Evolutionary conservation across 2,329 filamentous ascomycete species (phyloP).

Genomic region (Myrmaecium sp.): DNA sequence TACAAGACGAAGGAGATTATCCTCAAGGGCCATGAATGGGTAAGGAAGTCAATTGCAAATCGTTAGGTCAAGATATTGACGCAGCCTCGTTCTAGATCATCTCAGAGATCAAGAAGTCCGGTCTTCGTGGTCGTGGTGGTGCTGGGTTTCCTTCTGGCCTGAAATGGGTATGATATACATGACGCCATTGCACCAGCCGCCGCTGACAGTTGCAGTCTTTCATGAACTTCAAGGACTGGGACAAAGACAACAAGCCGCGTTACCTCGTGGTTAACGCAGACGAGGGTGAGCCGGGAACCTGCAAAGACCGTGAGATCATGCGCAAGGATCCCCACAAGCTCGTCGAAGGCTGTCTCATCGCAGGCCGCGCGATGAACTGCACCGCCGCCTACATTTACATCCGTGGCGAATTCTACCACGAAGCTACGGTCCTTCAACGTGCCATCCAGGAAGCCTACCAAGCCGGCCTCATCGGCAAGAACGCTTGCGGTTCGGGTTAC

Average conservation of each 20-base stretch:
- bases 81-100: conserved; percentile 65
- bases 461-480: conserved; percentile 91
- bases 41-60: conserved; percentile 18
- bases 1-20: conserved; percentile 99
- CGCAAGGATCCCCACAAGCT: conserved; percentile 99
- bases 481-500: conserved; percentile 90
- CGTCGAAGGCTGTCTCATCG: conserved; percentile 88
- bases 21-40: conserved; percentile 91
- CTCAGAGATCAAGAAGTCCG: conserved; percentile 89
- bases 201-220: conserved; percentile 51
- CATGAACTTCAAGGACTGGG: conserved; percentile 99
- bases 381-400: conserved; percentile 99
- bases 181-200: conserved; percentile 4
- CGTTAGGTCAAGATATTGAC: background rate
- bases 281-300: conserved; percentile 95
- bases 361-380: conserved; percentile 96
- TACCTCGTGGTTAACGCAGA: conserved; percentile 98
- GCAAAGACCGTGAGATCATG: conserved; percentile 99
- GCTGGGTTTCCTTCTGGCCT: conserved; percentile 94
- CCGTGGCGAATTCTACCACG: conserved; percentile 92
- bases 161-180: conserved; percentile 68
- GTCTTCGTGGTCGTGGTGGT: conserved; percentile 86
- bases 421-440: conserved; percentile 80
- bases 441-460: conserved; percentile 97
- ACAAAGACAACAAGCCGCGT: conserved; percentile 88